Evolutionary conservation across 164 flowering plant species (phyloP).

Genomic region (Stephania japonica): DNA sequence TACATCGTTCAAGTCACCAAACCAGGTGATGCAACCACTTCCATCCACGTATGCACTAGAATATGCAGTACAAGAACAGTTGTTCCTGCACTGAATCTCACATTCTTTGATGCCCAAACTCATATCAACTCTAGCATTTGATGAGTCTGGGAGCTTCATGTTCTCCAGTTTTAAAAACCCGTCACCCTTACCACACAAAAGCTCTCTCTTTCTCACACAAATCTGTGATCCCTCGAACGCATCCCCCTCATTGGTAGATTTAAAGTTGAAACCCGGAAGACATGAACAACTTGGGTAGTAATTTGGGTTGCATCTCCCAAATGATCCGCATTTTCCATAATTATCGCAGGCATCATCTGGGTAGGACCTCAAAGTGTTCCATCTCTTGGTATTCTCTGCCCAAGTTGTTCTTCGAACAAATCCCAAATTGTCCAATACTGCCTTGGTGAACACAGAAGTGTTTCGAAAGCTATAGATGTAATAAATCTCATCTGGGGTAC

Average conservation of each 20-base stretch:
- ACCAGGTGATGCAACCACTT: background rate
- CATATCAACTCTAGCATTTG: background rate
- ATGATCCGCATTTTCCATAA: conserved; percentile 6
- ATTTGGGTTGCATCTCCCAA: background rate
- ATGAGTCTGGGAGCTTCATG: conserved; percentile 12
- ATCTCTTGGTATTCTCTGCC: background rate
- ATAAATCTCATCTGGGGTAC: too few relatives aligned
- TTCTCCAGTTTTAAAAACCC: conserved; percentile 3
- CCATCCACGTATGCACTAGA: conserved; percentile 3
- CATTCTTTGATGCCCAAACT: background rate
- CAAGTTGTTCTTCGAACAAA: background rate
- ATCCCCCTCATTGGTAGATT: background rate
- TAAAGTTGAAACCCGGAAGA: conserved; percentile 11
- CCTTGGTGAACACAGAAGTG: too few relatives aligned
- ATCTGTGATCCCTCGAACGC: conserved; percentile 11
- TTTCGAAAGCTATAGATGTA: too few relatives aligned
- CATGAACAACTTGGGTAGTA: conserved; percentile 7
- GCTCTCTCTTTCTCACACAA: conserved; percentile 3
- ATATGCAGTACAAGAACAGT: conserved; percentile 7
- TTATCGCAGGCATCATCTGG: background rate
- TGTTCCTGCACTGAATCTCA: background rate
- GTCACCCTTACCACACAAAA: conserved; percentile 4
- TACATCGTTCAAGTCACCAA: conserved; percentile 1
- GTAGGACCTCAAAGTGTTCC: background rate
- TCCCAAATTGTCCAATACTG: background rate